Conservation (phyloP, 768 basidiomycete species). For the Termitomyces sp. region DNA sequence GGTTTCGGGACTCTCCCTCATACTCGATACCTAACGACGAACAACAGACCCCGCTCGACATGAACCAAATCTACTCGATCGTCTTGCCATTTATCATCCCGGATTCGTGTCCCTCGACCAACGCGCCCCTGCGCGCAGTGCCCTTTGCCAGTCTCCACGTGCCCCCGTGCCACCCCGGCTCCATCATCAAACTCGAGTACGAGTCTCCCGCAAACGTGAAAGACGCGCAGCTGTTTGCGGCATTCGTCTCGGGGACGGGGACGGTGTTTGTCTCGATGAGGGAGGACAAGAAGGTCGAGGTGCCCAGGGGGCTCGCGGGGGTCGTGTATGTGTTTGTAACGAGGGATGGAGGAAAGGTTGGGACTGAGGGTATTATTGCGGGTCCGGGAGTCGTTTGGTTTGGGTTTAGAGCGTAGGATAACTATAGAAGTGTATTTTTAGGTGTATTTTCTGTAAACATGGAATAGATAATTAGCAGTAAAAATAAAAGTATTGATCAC, state of each 20-base stretch:
- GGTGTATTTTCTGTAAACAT: background rate
- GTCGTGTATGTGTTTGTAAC: conserved; percentile 48
- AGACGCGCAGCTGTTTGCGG: conserved; percentile 29
- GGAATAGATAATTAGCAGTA: too few relatives aligned
- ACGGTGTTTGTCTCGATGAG: conserved; percentile 32
- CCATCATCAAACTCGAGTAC: conserved; percentile 20
- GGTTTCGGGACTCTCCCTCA: background rate
- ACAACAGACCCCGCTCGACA: conserved; percentile 32
- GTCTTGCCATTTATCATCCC: conserved; percentile 37
- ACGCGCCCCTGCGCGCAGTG: conserved; percentile 39
- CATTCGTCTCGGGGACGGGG: conserved; percentile 44
- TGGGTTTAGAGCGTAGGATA: conserved; percentile 15
- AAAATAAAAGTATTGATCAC: too few relatives aligned
- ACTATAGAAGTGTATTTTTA: background rate
- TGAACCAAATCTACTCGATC: conserved; percentile 35
- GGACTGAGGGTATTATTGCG: conserved; percentile 47
- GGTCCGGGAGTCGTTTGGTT: conserved; percentile 47
- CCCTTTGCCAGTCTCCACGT: conserved; percentile 39
- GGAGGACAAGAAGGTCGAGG: conserved; percentile 22
- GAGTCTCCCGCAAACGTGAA: conserved; percentile 3
- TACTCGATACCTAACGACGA: background rate
- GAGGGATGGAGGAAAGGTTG: conserved; percentile 27
- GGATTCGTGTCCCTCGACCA: conserved; percentile 42
- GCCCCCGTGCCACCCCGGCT: conserved; percentile 12
- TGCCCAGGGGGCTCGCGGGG: conserved; percentile 41